phyloP scores from a whole-genome alignment of 352 stramenopile species.

The Phytophthora ohioensis region DNA sequence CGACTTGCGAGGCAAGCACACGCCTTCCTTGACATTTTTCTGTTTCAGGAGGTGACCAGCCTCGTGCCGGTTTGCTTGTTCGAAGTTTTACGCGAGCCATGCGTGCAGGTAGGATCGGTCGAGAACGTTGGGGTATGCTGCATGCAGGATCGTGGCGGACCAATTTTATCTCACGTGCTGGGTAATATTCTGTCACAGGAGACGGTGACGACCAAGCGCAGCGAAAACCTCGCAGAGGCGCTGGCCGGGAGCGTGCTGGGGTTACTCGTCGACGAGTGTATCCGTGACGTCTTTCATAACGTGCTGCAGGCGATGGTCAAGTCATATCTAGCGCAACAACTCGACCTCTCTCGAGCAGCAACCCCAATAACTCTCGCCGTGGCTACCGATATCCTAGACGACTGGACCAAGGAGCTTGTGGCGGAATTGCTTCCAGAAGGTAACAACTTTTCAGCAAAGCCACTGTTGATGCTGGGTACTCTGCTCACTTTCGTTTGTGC shows the following conservation, averaged over 20 bases:
- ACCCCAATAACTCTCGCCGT: slow-evolving; percentile 27
- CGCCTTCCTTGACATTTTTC: slow-evolving; percentile 46
- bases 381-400: slow-evolving; percentile 45
- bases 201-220: slow-evolving; percentile 20
- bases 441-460: slow-evolving; percentile 6
- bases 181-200: slow-evolving; percentile 24
- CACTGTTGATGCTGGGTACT: not conserved
- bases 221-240: slow-evolving; percentile 28
- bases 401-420: slow-evolving; percentile 45
- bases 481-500: slow-evolving; percentile 2
- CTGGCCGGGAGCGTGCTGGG: slow-evolving; percentile 23
- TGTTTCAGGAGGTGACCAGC: slow-evolving; percentile 37
- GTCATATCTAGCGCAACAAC: slow-evolving; percentile 42
- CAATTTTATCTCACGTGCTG: not conserved
- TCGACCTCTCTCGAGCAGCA: slow-evolving; percentile 47
- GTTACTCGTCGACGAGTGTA: slow-evolving; percentile 34
- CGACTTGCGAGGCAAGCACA: slow-evolving; percentile 28
- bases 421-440: slow-evolving; percentile 49
- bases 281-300: slow-evolving; percentile 43
- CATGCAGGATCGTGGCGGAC: not conserved
- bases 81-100: slow-evolving; percentile 46
- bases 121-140: not conserved
- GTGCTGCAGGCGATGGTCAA: slow-evolving; percentile 47
- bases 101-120: slow-evolving; percentile 29
- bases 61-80: slow-evolving; percentile 53